Evolutionary conservation across 2,329 filamentous ascomycete species (phyloP).

Genomic region (Pseudocercospora fuligena): DNA sequence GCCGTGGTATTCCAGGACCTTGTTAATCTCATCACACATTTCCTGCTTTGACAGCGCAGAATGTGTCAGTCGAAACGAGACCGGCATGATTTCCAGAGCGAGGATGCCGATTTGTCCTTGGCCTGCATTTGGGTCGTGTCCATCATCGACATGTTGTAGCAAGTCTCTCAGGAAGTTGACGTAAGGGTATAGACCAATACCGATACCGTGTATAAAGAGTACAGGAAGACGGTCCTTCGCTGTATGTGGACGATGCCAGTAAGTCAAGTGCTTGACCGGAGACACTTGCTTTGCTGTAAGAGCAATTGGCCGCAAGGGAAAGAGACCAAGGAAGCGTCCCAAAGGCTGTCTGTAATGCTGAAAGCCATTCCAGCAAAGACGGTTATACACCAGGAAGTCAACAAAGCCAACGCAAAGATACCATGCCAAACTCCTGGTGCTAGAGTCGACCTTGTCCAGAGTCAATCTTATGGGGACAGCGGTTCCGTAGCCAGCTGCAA

Average conservation of each 20-base stretch:
- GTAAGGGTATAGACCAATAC: constrained; percentile 57
- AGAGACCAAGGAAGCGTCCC: constrained; percentile 25
- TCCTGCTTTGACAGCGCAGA: constrained; percentile 57
- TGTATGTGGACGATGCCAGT: constrained; percentile 66
- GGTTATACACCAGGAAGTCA: constrained; percentile 21
- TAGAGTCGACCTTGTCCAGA: constrained; percentile 64
- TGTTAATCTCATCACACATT: constrained; percentile 62
- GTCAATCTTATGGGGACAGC: constrained; percentile 65
- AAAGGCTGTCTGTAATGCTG: constrained; percentile 56
- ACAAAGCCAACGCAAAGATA: constrained; percentile 25
- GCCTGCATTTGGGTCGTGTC: constrained; percentile 28
- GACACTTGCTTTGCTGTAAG: constrained; percentile 55
- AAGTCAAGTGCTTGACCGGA: constrained; percentile 58
- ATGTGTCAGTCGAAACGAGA: constrained; percentile 66
- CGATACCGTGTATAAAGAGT: constrained; percentile 73
- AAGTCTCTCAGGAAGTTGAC: constrained; percentile 52
- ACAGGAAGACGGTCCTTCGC: constrained; percentile 63
- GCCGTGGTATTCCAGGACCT: constrained; percentile 62
- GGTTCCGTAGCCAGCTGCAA: constrained; percentile 60
- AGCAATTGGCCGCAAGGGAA: constrained; percentile 63
- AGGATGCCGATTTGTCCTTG: constrained; percentile 62
- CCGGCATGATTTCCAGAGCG: constrained; percentile 66
- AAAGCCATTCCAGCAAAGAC: constrained; percentile 52
- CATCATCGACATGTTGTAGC: constrained; percentile 15
- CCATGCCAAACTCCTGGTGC: constrained; percentile 33